phyloP scores from a whole-genome alignment of 208 protist genomes.

The Acanthamoeba royreba region DNA sequence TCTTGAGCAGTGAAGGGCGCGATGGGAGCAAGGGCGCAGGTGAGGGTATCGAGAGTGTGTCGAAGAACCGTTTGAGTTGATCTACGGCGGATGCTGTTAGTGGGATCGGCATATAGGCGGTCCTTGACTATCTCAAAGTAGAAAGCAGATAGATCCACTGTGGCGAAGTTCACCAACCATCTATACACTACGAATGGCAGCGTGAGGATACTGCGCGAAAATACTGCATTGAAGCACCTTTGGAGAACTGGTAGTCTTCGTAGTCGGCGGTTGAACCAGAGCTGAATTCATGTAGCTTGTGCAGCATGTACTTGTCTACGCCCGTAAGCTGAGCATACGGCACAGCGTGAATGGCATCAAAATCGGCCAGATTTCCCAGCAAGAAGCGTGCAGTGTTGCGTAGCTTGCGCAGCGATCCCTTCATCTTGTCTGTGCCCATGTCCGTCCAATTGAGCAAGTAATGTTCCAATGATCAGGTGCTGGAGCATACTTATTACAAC shows the following conservation, averaged over 20 bases:
- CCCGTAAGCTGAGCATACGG: constrained; percentile 57
- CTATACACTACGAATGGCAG: background rate
- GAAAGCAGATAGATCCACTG: constrained; percentile 77
- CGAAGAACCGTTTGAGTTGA: constrained; percentile 62
- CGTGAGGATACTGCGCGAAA: background rate
- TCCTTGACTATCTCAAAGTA: constrained; percentile 83
- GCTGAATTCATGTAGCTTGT: constrained; percentile 22
- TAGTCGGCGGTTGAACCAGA: constrained; percentile 43
- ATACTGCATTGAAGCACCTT: background rate
- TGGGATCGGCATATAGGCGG: constrained; percentile 76
- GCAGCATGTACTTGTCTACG: constrained; percentile 65
- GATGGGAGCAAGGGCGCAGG: background rate
- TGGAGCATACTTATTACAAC: background rate
- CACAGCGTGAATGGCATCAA: constrained; percentile 19
- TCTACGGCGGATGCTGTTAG: constrained; percentile 57
- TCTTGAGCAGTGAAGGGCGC: constrained; percentile 7
- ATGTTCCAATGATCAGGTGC: constrained; percentile 9
- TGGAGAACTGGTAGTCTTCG: constrained; percentile 62
- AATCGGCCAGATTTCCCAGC: constrained; percentile 59
- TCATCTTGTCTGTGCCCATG: background rate
- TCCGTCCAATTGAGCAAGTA: background rate
- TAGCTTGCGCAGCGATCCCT: constrained; percentile 24
- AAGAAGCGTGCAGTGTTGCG: constrained; percentile 59
- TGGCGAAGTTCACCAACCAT: constrained; percentile 46
- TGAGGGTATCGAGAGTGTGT: constrained; percentile 18